These are phyloP conservation scores for Neofusicoccum ribis DNA, from an alignment of 2,329 filamentous ascomycete species.

Conservation along the genomic window DNA sequence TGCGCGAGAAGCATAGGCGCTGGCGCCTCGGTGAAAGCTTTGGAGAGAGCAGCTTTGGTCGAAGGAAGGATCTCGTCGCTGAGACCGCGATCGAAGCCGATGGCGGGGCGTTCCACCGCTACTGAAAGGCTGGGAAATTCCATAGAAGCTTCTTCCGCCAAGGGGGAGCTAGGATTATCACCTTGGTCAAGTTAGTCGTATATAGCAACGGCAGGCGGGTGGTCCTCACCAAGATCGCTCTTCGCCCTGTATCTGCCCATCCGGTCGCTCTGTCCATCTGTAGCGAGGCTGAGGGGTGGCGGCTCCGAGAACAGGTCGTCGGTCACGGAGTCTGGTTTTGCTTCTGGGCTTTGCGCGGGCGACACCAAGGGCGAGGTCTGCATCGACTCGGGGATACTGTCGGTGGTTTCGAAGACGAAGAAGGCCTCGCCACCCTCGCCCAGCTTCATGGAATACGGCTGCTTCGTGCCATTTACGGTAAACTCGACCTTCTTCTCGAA, in stretches of 20 bases:
- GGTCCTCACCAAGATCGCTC: constrained; percentile 48
- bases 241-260: constrained; percentile 36
- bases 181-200: constrained; percentile 15
- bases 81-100: not conserved
- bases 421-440: constrained; percentile 97
- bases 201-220: constrained; percentile 20
- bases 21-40: constrained; percentile 26
- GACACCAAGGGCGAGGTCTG: constrained; percentile 95
- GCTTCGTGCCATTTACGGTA: constrained; percentile 86
- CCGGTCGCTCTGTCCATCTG: constrained; percentile 25
- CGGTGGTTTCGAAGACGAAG: constrained; percentile 95
- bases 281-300: constrained; percentile 68
- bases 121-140: constrained; percentile 36
- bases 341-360: constrained; percentile 76
- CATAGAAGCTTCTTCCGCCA: constrained; percentile 34
- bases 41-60: constrained; percentile 40
- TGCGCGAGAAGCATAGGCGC: constrained; percentile 32
- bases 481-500: constrained; percentile 99
- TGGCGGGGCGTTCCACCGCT: constrained; percentile 42
- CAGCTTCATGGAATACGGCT: constrained; percentile 96
- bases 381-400: constrained; percentile 85
- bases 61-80: constrained; percentile 53
- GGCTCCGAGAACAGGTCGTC: constrained; percentile 62
- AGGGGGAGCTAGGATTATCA: constrained; percentile 23
- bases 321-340: constrained; percentile 52